Percentiles rank a stretch among this genome's conserved stretches.
Evolutionary conservation across 148 eudicot species (phyloP).

Genomic region (Cornus controversa): DNA sequence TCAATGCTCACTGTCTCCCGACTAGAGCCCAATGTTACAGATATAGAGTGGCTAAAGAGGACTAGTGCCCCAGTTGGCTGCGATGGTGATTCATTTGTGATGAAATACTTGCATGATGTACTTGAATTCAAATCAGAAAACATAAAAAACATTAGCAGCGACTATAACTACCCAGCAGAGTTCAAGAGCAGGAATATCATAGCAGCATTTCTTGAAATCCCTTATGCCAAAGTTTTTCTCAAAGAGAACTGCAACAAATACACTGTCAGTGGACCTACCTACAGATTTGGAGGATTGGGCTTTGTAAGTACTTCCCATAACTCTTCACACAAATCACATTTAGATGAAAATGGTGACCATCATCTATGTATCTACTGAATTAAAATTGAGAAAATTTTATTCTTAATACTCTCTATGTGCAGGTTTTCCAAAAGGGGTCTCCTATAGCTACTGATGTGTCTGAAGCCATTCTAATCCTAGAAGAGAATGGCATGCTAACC

Average conservation of each 20-base stretch:
- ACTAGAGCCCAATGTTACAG: constrained; percentile 34
- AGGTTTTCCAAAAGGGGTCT: constrained; percentile 50
- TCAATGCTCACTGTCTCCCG: constrained; percentile 45
- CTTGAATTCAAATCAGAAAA: constrained; percentile 6
- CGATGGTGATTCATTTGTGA: constrained; percentile 40
- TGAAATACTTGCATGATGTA: constrained; percentile 17
- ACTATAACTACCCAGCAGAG: constrained; percentile 22
- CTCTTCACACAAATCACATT: background rate
- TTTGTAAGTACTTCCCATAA: constrained; percentile 35
- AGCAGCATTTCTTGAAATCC: constrained; percentile 44
- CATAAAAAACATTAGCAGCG: constrained; percentile 8
- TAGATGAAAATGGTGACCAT: too few relatives aligned
- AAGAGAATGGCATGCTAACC: constrained; percentile 35
- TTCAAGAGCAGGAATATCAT: constrained; percentile 26
- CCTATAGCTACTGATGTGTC: constrained; percentile 44
- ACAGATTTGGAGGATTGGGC: constrained; percentile 37
- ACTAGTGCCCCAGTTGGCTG: constrained; percentile 36
- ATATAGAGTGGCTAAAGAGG: constrained; percentile 21
- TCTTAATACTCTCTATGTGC: background rate
- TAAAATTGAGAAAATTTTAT: too few relatives aligned
- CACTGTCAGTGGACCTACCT: constrained; percentile 15
- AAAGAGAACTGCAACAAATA: constrained; percentile 31
- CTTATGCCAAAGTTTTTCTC: constrained; percentile 33
- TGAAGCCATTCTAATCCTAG: constrained; percentile 35
- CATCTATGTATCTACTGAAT: background rate